Percentiles rank a stretch among this genome's conserved stretches.
Conservation (phyloP, 2,329 filamentous ascomycete genomes). For the Venturia pyrina region DNA sequence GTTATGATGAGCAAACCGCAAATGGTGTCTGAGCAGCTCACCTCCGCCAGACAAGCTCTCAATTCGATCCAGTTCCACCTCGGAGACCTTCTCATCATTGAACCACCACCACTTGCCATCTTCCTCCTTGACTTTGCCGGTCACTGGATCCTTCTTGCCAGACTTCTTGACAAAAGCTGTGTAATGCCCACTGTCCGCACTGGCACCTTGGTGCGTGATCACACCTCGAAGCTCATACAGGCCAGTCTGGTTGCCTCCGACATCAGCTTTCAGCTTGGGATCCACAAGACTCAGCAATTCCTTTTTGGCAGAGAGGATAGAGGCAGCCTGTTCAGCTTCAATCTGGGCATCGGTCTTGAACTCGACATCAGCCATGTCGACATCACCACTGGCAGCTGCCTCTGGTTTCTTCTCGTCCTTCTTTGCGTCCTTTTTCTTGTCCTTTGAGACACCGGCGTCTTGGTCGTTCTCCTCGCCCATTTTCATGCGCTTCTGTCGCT, state of each 20-base stretch:
- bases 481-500: slow-evolving; percentile 70
- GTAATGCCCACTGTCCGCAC: slow-evolving; percentile 95
- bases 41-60: slow-evolving; percentile 82
- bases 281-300: slow-evolving; percentile 73
- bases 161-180: slow-evolving; percentile 96
- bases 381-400: slow-evolving; percentile 49
- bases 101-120: slow-evolving; percentile 99
- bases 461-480: slow-evolving; percentile 44
- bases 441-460: slow-evolving; percentile 27
- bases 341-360: slow-evolving; percentile 94
- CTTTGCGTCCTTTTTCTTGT: slow-evolving; percentile 37
- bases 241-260: slow-evolving; percentile 83
- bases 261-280: slow-evolving; percentile 63
- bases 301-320: slow-evolving; percentile 72
- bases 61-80: slow-evolving; percentile 87
- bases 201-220: slow-evolving; percentile 92
- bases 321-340: slow-evolving; percentile 70
- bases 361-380: slow-evolving; percentile 58
- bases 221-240: slow-evolving; percentile 91
- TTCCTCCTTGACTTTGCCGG: slow-evolving; percentile 68
- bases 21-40: slow-evolving; percentile 27
- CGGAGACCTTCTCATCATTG: slow-evolving; percentile 94
- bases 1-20: neutral
- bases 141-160: slow-evolving; percentile 58
- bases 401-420: slow-evolving; percentile 34